Conservation (phyloP, 2,329 filamentous ascomycete species). For the Magnaporthales sp. region DNA sequence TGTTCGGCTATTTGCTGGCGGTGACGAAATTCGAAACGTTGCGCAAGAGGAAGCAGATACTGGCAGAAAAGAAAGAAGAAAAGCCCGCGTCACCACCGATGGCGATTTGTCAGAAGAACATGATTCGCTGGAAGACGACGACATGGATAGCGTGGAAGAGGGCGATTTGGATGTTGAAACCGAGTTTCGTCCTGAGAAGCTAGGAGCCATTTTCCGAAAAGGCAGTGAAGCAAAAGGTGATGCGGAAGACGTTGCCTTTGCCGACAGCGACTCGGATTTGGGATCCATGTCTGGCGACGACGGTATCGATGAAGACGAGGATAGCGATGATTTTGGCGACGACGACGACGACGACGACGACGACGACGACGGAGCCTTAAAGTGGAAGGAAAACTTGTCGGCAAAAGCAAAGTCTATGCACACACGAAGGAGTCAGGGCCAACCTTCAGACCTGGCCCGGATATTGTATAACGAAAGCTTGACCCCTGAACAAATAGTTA, state of each 20-base stretch:
- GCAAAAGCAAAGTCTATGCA: conserved; percentile 68
- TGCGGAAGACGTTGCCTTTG: conserved; percentile 75
- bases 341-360: conserved; percentile 18
- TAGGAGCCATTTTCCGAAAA: conserved; percentile 53
- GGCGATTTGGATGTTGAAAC: conserved; percentile 41
- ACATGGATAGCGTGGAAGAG: conserved; percentile 21
- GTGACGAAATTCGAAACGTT: conserved; percentile 55
- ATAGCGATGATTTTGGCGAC: conserved; percentile 39
- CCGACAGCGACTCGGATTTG: conserved; percentile 93
- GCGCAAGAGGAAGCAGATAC: conserved; percentile 45
- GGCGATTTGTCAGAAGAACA: conserved; percentile 47
- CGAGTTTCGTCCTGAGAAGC: conserved; percentile 50
- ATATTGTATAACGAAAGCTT: conserved; percentile 83
- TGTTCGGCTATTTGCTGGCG: conserved; percentile 77
- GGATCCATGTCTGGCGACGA: conserved; percentile 64
- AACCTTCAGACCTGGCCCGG: conserved; percentile 73
- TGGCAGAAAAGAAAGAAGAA: conserved; percentile 51
- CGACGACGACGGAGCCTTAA: conserved; percentile 65
- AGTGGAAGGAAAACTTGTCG: conserved; percentile 84
- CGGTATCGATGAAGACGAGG: conserved; percentile 30
- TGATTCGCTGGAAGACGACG: conserved; percentile 18
- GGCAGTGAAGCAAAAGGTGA: conserved; percentile 38
- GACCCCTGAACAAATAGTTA: conserved; percentile 64
- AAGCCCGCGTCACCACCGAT: conserved; percentile 45
- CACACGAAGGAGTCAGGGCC: conserved; percentile 60